These are phyloP conservation scores for Talaromyces sp. DNA, from an alignment of 2,329 filamentous ascomycete species.

Conservation along the genomic window DNA sequence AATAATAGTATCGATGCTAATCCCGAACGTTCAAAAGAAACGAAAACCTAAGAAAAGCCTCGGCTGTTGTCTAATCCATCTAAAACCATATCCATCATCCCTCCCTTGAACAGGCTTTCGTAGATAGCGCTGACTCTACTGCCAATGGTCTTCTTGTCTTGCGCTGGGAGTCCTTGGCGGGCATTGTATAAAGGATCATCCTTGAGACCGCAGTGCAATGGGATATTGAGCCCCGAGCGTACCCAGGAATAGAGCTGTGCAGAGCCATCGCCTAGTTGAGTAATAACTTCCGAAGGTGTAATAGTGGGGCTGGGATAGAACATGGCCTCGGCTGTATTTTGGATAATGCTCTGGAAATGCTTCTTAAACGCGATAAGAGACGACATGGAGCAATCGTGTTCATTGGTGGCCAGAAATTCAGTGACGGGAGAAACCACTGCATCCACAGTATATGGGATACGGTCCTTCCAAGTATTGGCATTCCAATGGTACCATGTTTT, in stretches of 20 bases:
- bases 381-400: constrained; percentile 9
- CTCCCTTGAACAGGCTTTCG: constrained; percentile 13
- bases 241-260: constrained; percentile 16
- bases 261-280: constrained; percentile 11
- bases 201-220: constrained; percentile 11
- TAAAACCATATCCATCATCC: constrained; percentile 15
- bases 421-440: constrained; percentile 9
- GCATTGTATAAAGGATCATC: constrained; percentile 20
- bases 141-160: constrained; percentile 15
- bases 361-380: constrained; percentile 10
- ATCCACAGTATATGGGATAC: constrained; percentile 12
- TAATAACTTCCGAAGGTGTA: constrained; percentile 3
- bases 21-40: neutral
- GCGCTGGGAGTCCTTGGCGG: constrained; percentile 8
- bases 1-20: neutral
- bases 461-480: constrained; percentile 18
- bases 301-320: constrained; percentile 12
- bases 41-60: neutral
- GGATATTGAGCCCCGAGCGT: constrained; percentile 12
- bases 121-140: constrained; percentile 14
- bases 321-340: constrained; percentile 7
- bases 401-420: constrained; percentile 6
- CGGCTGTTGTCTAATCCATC: constrained; percentile 5
- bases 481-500: constrained; percentile 15
- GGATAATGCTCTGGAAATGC: constrained; percentile 3